These are phyloP conservation scores for Moricandia moricandioides DNA, from an alignment of 345 rosid genomes.

Conservation along the genomic window DNA sequence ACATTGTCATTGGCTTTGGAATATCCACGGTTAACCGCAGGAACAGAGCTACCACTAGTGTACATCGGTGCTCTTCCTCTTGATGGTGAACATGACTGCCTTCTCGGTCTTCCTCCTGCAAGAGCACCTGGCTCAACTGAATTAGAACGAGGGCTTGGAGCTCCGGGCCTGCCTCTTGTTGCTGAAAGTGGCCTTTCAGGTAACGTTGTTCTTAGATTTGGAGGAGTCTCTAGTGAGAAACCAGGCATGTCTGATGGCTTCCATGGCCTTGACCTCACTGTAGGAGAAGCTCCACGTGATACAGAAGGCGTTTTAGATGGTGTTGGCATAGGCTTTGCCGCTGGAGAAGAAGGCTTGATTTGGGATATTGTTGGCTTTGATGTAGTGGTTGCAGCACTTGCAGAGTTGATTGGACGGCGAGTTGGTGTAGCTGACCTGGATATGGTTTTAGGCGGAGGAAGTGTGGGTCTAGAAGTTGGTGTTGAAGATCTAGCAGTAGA, in stretches of 20 bases:
- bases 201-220: constrained; percentile 84
- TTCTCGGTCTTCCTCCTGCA: constrained; percentile 61
- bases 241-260: constrained; percentile 99
- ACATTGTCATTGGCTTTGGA: constrained; percentile 67
- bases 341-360: constrained; percentile 52
- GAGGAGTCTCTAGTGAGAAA: constrained; percentile 89
- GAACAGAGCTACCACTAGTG: constrained; percentile 88
- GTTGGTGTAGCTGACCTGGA: constrained; percentile 90
- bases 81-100: constrained; percentile 96
- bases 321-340: constrained; percentile 43
- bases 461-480: constrained; percentile 73
- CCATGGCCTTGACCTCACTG: constrained; percentile 84
- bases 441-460: constrained; percentile 62
- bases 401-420: constrained; percentile 62
- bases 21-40: constrained; percentile 66
- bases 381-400: constrained; percentile 37
- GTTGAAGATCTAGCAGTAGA: constrained; percentile 78
- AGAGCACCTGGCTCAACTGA: constrained; percentile 70
- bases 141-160: constrained; percentile 80
- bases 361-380: constrained; percentile 44
- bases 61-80: constrained; percentile 73
- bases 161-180: constrained; percentile 93
- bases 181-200: constrained; percentile 94
- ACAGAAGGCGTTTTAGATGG: constrained; percentile 50
- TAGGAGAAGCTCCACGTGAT: constrained; percentile 79